phyloP scores from a whole-genome alignment of 306 rosid genomes.

The Quercus bicolor region DNA sequence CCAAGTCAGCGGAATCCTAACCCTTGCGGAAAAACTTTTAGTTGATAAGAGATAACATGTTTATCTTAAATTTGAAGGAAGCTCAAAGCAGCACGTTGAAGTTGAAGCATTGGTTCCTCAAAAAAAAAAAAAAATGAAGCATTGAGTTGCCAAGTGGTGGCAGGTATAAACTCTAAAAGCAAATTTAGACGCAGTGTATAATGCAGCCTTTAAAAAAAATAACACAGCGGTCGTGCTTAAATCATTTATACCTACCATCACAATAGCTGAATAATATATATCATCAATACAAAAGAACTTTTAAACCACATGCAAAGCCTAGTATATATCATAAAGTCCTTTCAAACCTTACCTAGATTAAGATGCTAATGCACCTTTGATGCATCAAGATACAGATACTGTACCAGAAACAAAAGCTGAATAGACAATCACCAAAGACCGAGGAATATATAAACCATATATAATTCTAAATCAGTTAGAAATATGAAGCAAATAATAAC shows the following conservation, averaged over 20 bases:
- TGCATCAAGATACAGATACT: not conserved
- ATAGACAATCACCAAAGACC: not conserved
- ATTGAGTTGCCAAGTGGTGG: not conserved
- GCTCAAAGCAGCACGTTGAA: not conserved
- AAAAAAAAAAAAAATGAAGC: not conserved
- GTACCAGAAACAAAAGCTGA: not conserved
- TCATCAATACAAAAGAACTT: not conserved
- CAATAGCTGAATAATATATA: not conserved
- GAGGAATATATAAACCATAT: not conserved
- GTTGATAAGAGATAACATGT: not conserved
- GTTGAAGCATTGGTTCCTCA: not conserved
- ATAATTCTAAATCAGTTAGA: too few species aligned
- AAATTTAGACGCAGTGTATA: not conserved
- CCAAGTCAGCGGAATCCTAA: not conserved
- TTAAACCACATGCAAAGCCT: not conserved
- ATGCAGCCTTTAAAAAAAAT: not conserved
- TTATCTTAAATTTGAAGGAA: conserved; percentile 10
- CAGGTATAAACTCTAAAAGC: not conserved
- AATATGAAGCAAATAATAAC: not conserved
- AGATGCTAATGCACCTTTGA: not conserved
- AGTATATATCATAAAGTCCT: not conserved
- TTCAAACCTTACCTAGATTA: too few species aligned
- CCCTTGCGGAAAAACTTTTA: not conserved
- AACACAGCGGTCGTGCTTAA: not conserved
- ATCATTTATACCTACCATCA: too few species aligned